Evolutionary conservation across 1,284 basidiomycete genomes (phyloP).

Genomic region (Sanghuangporus sanghuang): DNA sequence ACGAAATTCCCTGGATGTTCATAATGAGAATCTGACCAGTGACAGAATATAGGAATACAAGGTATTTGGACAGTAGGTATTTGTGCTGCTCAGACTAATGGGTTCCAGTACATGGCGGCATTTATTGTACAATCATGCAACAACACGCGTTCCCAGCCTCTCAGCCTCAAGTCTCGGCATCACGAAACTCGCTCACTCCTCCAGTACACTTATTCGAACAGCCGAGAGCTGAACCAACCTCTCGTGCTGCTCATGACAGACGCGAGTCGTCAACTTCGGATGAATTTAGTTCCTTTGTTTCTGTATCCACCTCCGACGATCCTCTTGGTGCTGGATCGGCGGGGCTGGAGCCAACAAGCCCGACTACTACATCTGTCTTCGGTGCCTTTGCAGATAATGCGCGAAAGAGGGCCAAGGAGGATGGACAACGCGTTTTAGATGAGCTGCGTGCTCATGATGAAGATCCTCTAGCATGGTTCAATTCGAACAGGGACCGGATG

Average conservation of each 20-base stretch:
- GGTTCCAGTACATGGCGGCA: neutral
- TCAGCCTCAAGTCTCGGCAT: neutral
- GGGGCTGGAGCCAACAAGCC: neutral
- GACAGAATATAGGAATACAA: neutral
- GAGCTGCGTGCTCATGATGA: slow-evolving; percentile 61
- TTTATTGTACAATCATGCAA: neutral
- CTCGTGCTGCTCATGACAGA: neutral
- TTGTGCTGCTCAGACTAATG: neutral
- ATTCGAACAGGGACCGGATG: no score
- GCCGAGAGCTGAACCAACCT: neutral
- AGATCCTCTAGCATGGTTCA: slow-evolving; percentile 56
- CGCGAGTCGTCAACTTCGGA: slow-evolving; percentile 28
- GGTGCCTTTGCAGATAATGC: slow-evolving; percentile 52
- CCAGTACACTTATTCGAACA: neutral
- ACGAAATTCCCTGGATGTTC: neutral
- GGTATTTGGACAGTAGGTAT: neutral
- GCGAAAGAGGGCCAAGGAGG: slow-evolving; percentile 45
- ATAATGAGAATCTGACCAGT: neutral
- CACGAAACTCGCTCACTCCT: neutral
- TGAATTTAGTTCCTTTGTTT: slow-evolving; percentile 67
- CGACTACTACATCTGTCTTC: slow-evolving; percentile 24
- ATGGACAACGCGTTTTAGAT: slow-evolving; percentile 47
- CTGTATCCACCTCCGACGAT: slow-evolving; percentile 53
- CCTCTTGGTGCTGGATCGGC: slow-evolving; percentile 35
- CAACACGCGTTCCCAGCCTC: neutral